A percentile compares a stretch with the other conserved stretches of the same genome.
Conservation (phyloP, 2,329 filamentous ascomycete species). For the Botryotinia convoluta region DNA sequence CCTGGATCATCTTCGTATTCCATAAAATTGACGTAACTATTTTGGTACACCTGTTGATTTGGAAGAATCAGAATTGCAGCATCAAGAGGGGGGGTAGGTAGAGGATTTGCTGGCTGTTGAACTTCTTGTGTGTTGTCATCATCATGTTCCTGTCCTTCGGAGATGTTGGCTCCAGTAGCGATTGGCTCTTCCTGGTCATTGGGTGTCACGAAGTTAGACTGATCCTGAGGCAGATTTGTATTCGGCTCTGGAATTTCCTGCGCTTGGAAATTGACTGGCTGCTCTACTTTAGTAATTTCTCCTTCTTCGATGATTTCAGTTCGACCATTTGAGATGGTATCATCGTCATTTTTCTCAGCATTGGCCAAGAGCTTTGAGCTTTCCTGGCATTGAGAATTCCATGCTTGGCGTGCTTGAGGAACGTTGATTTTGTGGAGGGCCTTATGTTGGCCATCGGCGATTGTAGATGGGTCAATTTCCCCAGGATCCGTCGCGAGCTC, state of each 20-base stretch:
- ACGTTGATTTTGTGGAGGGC: not conserved
- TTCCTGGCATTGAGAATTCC: not conserved
- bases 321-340: not conserved
- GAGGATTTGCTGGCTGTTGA: not conserved
- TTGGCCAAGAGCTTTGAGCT: fast-evolving
- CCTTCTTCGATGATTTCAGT: not conserved
- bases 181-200: not conserved
- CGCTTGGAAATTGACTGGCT: not conserved
- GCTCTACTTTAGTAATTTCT: not conserved
- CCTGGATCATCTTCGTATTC: not conserved
- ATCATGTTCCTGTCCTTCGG: not conserved
- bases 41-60: not conserved
- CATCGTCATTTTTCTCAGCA: not conserved
- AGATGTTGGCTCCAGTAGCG: not conserved
- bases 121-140: not conserved
- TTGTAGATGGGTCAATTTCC: fast-evolving
- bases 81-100: not conserved
- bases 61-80: not conserved
- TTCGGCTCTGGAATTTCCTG: not conserved
- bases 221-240: not conserved
- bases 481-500: fast-evolving
- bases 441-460: not conserved
- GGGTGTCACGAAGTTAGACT: not conserved
- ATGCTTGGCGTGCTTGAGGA: not conserved
- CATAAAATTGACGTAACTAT: not conserved